phyloP scores from a whole-genome alignment of 1,284 basidiomycete genomes.

The Pseudomicrostroma phylloplanum region DNA sequence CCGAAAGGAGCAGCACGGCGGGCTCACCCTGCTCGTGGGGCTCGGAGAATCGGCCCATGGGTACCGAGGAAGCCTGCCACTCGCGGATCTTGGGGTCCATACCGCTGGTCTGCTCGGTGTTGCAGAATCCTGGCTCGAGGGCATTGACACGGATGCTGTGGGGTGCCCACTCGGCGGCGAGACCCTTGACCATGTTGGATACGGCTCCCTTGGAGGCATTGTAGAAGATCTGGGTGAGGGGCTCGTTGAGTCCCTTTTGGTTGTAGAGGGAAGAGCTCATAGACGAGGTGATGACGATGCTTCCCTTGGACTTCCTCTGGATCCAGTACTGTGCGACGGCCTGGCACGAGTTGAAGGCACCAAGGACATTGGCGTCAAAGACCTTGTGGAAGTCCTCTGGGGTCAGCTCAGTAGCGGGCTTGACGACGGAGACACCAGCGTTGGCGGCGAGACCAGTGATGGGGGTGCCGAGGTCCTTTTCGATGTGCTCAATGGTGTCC shows the following conservation, averaged over 20 bases:
- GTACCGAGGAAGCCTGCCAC: conserved; percentile 46
- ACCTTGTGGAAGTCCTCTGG: conserved; percentile 49
- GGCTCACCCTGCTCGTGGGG: conserved; percentile 49
- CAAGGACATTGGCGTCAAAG: conserved; percentile 50
- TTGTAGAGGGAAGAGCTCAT: conserved; percentile 51
- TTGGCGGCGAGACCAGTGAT: conserved; percentile 47
- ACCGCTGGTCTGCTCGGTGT: conserved; percentile 50
- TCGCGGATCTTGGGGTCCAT: conserved; percentile 49
- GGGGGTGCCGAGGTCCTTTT: conserved; percentile 40
- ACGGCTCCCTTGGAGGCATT: conserved; percentile 49
- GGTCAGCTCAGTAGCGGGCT: conserved; percentile 49
- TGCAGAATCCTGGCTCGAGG: conserved; percentile 47
- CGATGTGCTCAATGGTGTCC: conserved; percentile 41
- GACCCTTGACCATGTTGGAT: conserved; percentile 51
- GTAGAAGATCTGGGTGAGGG: conserved; percentile 49
- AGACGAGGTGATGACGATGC: conserved; percentile 48
- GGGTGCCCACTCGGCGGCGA: conserved; percentile 49
- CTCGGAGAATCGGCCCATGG: conserved; percentile 48
- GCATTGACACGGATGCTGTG: conserved; percentile 50
- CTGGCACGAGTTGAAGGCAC: conserved; percentile 50
- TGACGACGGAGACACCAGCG: conserved; percentile 48
- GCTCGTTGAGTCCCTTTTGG: conserved; percentile 44
- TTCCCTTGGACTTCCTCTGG: conserved; percentile 46
- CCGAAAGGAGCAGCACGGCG: conserved; percentile 41
- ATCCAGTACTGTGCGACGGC: conserved; percentile 49